Percentiles rank a stretch among this genome's conserved stretches.
Conservation (phyloP, 2,329 filamentous ascomycete species). For the Colletotrichum cereale region DNA sequence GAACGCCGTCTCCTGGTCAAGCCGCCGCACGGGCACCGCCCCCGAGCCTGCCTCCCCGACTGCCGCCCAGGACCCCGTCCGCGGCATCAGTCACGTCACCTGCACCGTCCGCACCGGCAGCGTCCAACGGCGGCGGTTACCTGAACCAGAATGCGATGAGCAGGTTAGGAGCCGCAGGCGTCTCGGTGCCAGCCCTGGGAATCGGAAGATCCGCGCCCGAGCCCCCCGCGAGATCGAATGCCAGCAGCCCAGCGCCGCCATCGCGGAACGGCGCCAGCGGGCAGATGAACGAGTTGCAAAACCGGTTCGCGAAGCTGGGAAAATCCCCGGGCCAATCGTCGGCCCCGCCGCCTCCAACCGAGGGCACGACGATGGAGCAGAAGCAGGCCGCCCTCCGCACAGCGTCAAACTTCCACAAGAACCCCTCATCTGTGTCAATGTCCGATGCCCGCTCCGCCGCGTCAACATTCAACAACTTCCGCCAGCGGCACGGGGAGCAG, state of each 20-base stretch:
- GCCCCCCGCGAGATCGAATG: slow-evolving; percentile 43
- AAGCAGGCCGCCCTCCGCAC: slow-evolving; percentile 74
- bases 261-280: slow-evolving; percentile 45
- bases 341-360: slow-evolving; percentile 47
- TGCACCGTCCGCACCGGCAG: slow-evolving; percentile 57
- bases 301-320: slow-evolving; percentile 71
- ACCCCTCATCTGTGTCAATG: slow-evolving; percentile 72
- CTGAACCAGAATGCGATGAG: slow-evolving; percentile 70
- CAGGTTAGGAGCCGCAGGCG: slow-evolving; percentile 78
- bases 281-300: slow-evolving; percentile 76
- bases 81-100: slow-evolving; percentile 41
- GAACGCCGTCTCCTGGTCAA: slow-evolving; percentile 45
- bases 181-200: slow-evolving; percentile 82
- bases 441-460: slow-evolving; percentile 70
- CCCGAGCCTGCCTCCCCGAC: slow-evolving; percentile 79
- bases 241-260: slow-evolving; percentile 47
- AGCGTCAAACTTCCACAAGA: slow-evolving; percentile 68
- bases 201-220: slow-evolving; percentile 65
- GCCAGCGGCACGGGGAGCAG: slow-evolving; percentile 77
- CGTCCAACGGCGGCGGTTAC: slow-evolving; percentile 45
- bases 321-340: slow-evolving; percentile 49
- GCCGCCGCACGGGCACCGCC: slow-evolving; percentile 55
- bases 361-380: slow-evolving; percentile 74
- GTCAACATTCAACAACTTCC: slow-evolving; percentile 75
- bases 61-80: slow-evolving; percentile 64